Evolutionary conservation across 495 filamentous ascomycete species (phyloP).

Genomic region (Hypoxylon lienhwacheense): DNA sequence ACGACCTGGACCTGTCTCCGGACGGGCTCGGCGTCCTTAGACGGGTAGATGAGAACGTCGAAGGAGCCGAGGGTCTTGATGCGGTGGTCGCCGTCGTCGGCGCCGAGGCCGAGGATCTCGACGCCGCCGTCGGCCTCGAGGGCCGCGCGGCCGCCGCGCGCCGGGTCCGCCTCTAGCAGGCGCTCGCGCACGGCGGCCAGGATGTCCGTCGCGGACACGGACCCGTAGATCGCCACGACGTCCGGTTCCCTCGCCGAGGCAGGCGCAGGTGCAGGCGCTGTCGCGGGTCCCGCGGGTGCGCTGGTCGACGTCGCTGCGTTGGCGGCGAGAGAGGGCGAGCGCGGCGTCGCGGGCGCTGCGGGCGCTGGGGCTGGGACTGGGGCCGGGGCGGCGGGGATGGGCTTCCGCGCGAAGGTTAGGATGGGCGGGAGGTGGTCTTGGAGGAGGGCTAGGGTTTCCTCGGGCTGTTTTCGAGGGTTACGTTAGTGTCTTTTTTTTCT

Average conservation of each 20-base stretch:
- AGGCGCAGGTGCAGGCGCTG: too few relatives aligned
- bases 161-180: constrained; percentile 31
- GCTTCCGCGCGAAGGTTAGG: constrained; percentile 83
- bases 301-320: constrained; percentile 23
- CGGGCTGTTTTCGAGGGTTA: constrained; percentile 17
- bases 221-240: constrained; percentile 44
- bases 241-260: neutral
- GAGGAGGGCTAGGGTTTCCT: constrained; percentile 69
- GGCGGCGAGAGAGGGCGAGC: constrained; percentile 32
- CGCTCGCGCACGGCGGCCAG: constrained; percentile 36
- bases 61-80: constrained; percentile 47
- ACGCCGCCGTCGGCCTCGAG: constrained; percentile 40
- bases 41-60: constrained; percentile 38
- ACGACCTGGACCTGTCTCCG: constrained; percentile 39
- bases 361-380: constrained; percentile 2
- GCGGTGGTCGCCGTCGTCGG: constrained; percentile 37
- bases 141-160: constrained; percentile 37
- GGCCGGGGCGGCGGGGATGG: constrained; percentile 17
- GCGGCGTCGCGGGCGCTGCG: neutral
- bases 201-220: constrained; percentile 45
- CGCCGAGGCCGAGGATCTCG: constrained; percentile 38
- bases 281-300: neutral
- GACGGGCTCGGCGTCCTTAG: constrained; percentile 33
- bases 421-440: constrained; percentile 87
- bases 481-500: constrained; percentile 2